Conservation (phyloP, 768 basidiomycete species). For the Asterophora lycoperdoides region DNA sequence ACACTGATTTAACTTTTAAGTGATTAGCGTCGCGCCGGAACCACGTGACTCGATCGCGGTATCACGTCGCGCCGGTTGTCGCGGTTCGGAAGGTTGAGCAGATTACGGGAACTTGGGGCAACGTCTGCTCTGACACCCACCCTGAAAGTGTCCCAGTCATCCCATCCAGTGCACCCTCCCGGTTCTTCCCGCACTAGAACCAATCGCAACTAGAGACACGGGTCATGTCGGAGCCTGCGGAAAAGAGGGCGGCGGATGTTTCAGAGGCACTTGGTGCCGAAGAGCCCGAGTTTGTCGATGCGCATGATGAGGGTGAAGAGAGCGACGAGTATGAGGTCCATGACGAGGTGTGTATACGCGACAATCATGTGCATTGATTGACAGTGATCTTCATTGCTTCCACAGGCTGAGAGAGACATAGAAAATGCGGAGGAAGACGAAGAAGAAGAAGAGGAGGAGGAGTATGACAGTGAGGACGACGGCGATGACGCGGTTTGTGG, state of each 20-base stretch:
- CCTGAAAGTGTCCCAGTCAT: conserved; percentile 2
- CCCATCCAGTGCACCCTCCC: background rate
- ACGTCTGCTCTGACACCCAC: too few species aligned
- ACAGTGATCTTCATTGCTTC: too few species aligned
- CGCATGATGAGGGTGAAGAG: conserved; percentile 16
- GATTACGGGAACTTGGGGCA: too few species aligned
- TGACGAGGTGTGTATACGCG: conserved; percentile 11
- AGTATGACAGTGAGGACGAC: conserved; percentile 7
- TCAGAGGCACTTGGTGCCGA: conserved; percentile 11
- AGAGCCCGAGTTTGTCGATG: conserved; percentile 6
- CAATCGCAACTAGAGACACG: background rate
- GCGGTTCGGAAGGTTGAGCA: too few species aligned
- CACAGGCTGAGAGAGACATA: too few species aligned
- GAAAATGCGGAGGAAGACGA: conserved; percentile 9
- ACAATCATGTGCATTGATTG: background rate
- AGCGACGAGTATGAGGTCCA: conserved; percentile 20
- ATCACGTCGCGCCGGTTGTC: conserved; percentile 13
- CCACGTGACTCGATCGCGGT: conserved; percentile 14
- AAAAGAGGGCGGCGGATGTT: conserved; percentile 11
- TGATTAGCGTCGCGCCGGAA: conserved; percentile 13
- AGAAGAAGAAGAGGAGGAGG: conserved; percentile 18
- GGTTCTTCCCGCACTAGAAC: background rate
- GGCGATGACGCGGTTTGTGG: conserved; percentile 12
- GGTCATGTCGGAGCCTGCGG: conserved; percentile 16
- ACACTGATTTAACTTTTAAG: too few species aligned